These are phyloP conservation scores for Babesia sp. DNA, from an alignment of 169 alveolate genomes.

Conservation along the genomic window DNA sequence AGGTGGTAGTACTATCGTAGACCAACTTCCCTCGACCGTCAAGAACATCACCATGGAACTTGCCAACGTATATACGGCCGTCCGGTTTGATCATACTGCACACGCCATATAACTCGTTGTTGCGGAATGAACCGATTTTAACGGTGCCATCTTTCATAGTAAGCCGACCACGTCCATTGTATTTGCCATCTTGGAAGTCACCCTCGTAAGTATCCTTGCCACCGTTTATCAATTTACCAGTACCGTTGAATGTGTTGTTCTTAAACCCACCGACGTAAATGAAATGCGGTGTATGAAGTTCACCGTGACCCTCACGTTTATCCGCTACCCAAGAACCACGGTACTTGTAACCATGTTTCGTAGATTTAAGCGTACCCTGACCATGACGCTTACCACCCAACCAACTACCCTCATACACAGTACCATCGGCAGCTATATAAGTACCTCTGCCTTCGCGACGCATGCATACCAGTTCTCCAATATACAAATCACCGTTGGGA, in stretches of 20 bases:
- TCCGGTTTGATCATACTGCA: conserved; percentile 43
- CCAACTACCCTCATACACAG: conserved; percentile 64
- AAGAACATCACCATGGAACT: conserved; percentile 42
- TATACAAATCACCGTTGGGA: conserved; percentile 64
- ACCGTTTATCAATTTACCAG: conserved; percentile 12
- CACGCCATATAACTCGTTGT: conserved; percentile 48
- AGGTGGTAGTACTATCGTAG: conserved; percentile 26
- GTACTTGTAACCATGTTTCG: conserved; percentile 33
- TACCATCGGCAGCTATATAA: conserved; percentile 51
- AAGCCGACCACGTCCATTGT: conserved; percentile 60
- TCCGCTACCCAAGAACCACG: conserved; percentile 55
- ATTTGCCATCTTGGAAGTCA: conserved; percentile 49
- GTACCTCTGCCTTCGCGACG: conserved; percentile 58
- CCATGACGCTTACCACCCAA: conserved; percentile 58
- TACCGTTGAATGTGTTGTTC: conserved; percentile 52
- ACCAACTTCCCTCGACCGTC: conserved; percentile 47
- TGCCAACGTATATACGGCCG: conserved; percentile 64
- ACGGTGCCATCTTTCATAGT: conserved; percentile 53
- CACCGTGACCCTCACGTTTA: conserved; percentile 53
- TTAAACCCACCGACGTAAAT: conserved; percentile 45
- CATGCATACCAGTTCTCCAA: conserved; percentile 50
- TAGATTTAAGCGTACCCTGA: conserved; percentile 34
- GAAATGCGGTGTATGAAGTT: conserved; percentile 31
- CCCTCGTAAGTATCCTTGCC: conserved; percentile 58
- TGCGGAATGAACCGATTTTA: conserved; percentile 46